Evolutionary conservation across 2,329 filamentous ascomycete species (phyloP), one percentile per base, ranked within the genome.

Genomic region (Ophiostoma piceae): DNA sequence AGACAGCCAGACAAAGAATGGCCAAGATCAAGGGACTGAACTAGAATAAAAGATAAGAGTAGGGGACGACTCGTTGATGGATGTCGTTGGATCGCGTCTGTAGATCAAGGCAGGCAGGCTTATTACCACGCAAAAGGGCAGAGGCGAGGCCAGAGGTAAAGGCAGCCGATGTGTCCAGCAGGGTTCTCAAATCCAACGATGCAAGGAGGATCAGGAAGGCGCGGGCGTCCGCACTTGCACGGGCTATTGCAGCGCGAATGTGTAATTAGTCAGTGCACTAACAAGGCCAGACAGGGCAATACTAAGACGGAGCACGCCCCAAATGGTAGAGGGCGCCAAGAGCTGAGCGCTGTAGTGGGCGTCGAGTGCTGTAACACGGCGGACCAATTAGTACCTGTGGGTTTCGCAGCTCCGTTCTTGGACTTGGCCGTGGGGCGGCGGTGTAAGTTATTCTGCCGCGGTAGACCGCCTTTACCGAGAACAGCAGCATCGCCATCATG

Each of bases 111-210:
- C n/a, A 29, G 32, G 29, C 35, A 19, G 16, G 29, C 12, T 41
- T 41, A 41, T 39, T 16, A 62, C 5, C 12, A 35, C 14, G 16
- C 16, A 64, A 19, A 64, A 64, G 32, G 60, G 29, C 26, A 64
- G 39, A 65, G n/a, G 29, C 32, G 51, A 43, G 29, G 19, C 29
- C 35, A 26, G 22, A 11, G 8, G 14, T 11, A 32, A 39, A 4
- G 3, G 12, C 26, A 29, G 57, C 14, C 57, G 19, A 62, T 32
- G 26, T 32, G 57, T 62, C 54, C 69, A 70, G 57, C 69, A 68
- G 32, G 69, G 69, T 70, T 70, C 66, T 66, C 66, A 43, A 39
- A 39, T 43, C 5, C 35, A 62, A 62, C 57, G 57, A 62, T 62
- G 57, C 57, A 62, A 32, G 57, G 57, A 62, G 26, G 12, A 57